Evolutionary conservation across 2,329 filamentous ascomycete species (phyloP).

Genomic region (Monosporascus ibericus): DNA sequence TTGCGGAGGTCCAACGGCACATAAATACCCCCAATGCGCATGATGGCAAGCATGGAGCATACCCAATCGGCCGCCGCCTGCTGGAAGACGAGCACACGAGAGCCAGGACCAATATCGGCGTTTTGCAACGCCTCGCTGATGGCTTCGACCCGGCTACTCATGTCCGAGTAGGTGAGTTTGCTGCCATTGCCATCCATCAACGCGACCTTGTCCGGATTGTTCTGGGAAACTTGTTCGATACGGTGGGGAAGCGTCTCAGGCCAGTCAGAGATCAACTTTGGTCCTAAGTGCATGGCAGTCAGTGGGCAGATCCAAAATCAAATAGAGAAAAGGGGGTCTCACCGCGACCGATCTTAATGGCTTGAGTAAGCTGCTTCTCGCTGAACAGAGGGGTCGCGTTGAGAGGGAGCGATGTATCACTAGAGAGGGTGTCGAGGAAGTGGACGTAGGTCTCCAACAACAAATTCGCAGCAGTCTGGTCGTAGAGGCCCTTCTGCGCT

Average conservation of each 20-base stretch:
- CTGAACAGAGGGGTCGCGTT: too few species aligned
- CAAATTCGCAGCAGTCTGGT: constrained; percentile 4
- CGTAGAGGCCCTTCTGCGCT: constrained; percentile 15
- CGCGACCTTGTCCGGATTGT: constrained; percentile 2
- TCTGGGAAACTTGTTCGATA: constrained; percentile 6
- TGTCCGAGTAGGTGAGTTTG: constrained; percentile 26
- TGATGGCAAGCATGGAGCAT: constrained; percentile 10
- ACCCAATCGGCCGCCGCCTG: constrained; percentile 4
- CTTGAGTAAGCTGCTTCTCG: too few species aligned
- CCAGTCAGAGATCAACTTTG: too few species aligned
- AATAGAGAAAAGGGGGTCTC: too few species aligned
- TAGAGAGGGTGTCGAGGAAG: too few species aligned
- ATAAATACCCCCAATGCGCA: constrained; percentile 20
- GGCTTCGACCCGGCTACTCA: constrained; percentile 22
- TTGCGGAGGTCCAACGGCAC: constrained; percentile 27
- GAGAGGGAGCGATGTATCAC: too few species aligned
- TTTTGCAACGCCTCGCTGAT: constrained; percentile 26
- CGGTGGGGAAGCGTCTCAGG: constrained; percentile 5
- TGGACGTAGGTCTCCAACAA: too few species aligned
- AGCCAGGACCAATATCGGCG: constrained; percentile 8
- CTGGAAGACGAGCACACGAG: neutral
- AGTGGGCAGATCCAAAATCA: too few species aligned
- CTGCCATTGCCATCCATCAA: constrained; percentile 6
- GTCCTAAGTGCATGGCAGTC: too few species aligned
- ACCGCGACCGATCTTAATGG: too few species aligned